Conservation (phyloP, 306 rosid genomes). For the cucumber (Cucumis sativus) region DNA sequence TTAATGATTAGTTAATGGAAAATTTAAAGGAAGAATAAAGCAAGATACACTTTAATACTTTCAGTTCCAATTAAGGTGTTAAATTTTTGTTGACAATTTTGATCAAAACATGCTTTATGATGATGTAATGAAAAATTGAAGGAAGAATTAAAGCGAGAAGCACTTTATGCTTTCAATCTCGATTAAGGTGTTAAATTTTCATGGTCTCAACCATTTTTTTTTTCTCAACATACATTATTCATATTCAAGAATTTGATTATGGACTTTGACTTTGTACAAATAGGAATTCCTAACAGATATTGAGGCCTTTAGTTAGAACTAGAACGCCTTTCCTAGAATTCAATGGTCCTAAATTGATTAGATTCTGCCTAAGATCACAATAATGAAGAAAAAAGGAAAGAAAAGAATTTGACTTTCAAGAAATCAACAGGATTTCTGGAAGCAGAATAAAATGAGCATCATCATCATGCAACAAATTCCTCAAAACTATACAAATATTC, state of each 20-base stretch:
- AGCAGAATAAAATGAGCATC: neutral
- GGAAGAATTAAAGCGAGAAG: too few species aligned
- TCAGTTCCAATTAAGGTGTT: neutral
- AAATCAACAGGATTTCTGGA: neutral
- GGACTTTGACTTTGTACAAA: neutral
- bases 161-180: too few species aligned
- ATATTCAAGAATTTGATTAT: too few species aligned
- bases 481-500: slow-evolving; percentile 21
- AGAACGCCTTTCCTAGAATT: too few species aligned
- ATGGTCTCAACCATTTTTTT: too few species aligned
- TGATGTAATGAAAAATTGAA: too few species aligned
- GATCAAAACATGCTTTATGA: too few species aligned
- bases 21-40: too few species aligned
- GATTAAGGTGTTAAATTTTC: too few species aligned
- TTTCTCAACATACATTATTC: neutral
- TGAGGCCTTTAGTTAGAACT: neutral
- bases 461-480: neutral
- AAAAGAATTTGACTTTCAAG: neutral
- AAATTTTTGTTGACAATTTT: neutral
- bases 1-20: too few species aligned
- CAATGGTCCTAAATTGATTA: neutral
- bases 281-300: neutral
- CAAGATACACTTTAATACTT: too few species aligned
- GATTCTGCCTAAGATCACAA: neutral
- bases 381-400: neutral